Evolutionary conservation across 1,284 basidiomycete species (phyloP).

Genomic region (Ustilago hordei): DNA sequence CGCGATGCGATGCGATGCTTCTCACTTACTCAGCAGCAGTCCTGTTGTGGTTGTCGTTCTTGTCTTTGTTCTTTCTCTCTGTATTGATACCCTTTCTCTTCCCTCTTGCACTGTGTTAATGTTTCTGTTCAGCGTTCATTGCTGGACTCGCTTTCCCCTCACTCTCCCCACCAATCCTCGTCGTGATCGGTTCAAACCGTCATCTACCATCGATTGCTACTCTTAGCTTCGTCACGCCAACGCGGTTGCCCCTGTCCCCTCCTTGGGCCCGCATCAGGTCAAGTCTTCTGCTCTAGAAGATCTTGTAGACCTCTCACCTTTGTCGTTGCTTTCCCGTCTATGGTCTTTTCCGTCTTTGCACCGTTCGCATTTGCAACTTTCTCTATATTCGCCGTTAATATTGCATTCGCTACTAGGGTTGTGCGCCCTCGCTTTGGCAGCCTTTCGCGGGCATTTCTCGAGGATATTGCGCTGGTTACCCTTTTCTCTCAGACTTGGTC

Average conservation of each 20-base stretch:
- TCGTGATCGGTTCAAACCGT: slow-evolving; percentile 15
- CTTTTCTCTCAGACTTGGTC: slow-evolving; percentile 6
- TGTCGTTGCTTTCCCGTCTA: slow-evolving; percentile 27
- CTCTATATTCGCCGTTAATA: slow-evolving; percentile 35
- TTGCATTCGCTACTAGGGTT: slow-evolving; percentile 21
- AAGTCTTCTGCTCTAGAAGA: neutral
- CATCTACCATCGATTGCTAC: slow-evolving; percentile 35
- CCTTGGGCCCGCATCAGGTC: neutral
- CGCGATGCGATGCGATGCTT: slow-evolving; percentile 2
- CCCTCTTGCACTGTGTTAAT: slow-evolving; percentile 42
- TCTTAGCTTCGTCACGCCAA: slow-evolving; percentile 14
- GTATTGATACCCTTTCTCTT: slow-evolving; percentile 39
- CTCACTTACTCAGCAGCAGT: slow-evolving; percentile 9
- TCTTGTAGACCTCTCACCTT: neutral
- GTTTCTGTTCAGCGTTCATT: slow-evolving; percentile 23
- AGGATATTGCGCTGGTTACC: slow-evolving; percentile 14
- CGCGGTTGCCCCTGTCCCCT: slow-evolving; percentile 1
- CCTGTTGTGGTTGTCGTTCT: slow-evolving; percentile 8
- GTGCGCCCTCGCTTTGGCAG: slow-evolving; percentile 1
- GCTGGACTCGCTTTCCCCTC: slow-evolving; percentile 15
- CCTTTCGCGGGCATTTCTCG: neutral
- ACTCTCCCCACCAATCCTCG: neutral
- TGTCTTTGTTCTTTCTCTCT: slow-evolving; percentile 17
- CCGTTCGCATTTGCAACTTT: slow-evolving; percentile 42
- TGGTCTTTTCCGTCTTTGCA: slow-evolving; percentile 34